These are phyloP conservation scores for Puccinia polysora DNA, from an alignment of 1,284 basidiomycete genomes.

Conservation along the genomic window DNA sequence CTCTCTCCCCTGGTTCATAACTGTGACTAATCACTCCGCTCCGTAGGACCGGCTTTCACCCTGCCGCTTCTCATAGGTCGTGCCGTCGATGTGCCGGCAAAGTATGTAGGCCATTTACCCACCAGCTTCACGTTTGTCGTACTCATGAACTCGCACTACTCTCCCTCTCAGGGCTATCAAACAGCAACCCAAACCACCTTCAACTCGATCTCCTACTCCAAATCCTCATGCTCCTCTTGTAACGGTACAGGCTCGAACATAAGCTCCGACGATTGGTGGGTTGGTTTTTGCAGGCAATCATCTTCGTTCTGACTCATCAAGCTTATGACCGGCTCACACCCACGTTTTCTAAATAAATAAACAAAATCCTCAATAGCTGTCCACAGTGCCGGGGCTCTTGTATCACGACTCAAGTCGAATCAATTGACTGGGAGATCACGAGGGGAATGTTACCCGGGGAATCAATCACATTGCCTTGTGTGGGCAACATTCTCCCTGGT, in stretches of 20 bases:
- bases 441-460: constrained; percentile 31
- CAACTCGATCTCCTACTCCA: neutral
- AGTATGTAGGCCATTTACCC: neutral
- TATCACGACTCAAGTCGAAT: neutral
- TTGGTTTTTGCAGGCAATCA: no score
- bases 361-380: constrained; percentile 11
- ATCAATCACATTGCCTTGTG: neutral
- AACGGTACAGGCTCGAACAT: constrained; percentile 24
- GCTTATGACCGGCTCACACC: no score
- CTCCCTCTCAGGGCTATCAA: constrained; percentile 20
- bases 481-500: constrained; percentile 22
- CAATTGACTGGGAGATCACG: constrained; percentile 15
- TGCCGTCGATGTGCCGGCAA: constrained; percentile 20
- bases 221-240: constrained; percentile 11
- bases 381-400: constrained; percentile 20
- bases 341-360: no score
- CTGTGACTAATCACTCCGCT: constrained; percentile 49
- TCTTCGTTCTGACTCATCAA: neutral
- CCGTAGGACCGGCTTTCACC: constrained; percentile 48
- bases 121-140: neutral
- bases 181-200: neutral
- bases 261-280: constrained; percentile 18
- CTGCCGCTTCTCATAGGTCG: neutral
- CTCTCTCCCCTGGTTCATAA: neutral
- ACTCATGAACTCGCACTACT: no score